Evolutionary conservation across 176 grass and related monocot species (phyloP).

Genomic region (Carex littledalei): DNA sequence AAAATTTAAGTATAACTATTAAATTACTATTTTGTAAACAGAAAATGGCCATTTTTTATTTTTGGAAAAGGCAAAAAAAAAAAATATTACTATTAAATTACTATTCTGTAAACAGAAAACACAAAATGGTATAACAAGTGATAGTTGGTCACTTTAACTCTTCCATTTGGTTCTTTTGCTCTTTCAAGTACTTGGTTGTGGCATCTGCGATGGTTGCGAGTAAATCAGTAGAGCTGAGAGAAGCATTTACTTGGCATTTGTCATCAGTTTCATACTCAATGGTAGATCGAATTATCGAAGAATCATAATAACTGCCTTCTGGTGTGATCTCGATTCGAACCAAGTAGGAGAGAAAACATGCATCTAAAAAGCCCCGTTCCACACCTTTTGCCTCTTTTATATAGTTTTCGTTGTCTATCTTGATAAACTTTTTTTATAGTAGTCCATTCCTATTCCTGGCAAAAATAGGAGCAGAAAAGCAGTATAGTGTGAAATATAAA

Average conservation of each 20-base stretch:
- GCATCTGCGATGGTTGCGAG: background rate
- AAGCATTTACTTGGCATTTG: slow-evolving; percentile 3
- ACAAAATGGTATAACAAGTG: background rate
- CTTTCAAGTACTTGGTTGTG: slow-evolving; percentile 6
- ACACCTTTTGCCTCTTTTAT: slow-evolving; percentile 26
- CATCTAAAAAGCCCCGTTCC: slow-evolving; percentile 16
- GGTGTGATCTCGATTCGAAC: slow-evolving; percentile 16
- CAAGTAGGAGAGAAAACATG: slow-evolving; percentile 24
- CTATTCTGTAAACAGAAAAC: background rate
- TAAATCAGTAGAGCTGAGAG: background rate
- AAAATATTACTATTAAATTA: background rate
- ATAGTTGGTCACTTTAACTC: background rate
- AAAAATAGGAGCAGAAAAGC: background rate
- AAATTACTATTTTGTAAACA: no score
- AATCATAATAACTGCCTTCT: background rate
- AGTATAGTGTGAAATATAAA: no score
- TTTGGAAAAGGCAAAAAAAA: no score
- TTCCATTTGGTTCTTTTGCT: slow-evolving; percentile 9
- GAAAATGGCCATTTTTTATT: no score
- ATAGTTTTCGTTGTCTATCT: slow-evolving; percentile 23
- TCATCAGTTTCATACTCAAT: slow-evolving; percentile 14
- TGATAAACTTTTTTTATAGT: slow-evolving; percentile 29
- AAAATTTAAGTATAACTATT: no score
- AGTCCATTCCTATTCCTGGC: background rate
- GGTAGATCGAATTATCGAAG: slow-evolving; percentile 20